Conservation (phyloP, 139 green algal species). For the Coelastrella sp. region DNA sequence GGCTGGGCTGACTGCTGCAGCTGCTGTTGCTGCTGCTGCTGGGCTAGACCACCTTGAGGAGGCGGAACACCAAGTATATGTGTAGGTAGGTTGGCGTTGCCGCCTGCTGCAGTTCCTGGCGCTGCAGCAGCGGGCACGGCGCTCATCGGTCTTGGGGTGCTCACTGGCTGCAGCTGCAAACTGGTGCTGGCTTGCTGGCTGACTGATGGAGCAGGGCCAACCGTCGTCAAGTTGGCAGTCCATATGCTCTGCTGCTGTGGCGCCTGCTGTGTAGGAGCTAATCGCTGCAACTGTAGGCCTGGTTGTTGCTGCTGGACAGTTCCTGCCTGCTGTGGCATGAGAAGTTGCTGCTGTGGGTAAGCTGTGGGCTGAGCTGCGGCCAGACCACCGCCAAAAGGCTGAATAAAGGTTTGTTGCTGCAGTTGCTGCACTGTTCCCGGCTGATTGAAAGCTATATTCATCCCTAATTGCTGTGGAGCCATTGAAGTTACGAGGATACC, state of each 20-base stretch:
- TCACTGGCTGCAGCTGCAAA: not conserved
- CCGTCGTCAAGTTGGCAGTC: not conserved
- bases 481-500: not conserved
- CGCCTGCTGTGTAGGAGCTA: not conserved
- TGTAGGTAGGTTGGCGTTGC: not conserved
- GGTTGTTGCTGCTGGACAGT: conserved; percentile 1
- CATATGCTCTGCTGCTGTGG: not conserved
- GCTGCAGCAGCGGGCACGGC: not conserved
- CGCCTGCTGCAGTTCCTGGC: not conserved
- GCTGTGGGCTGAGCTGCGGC: not conserved
- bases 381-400: not conserved
- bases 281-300: not conserved
- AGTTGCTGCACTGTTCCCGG: not conserved
- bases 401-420: not conserved
- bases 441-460: not conserved
- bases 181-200: not conserved
- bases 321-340: not conserved
- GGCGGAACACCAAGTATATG: not conserved
- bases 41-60: not conserved
- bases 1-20: not conserved
- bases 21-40: not conserved
- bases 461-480: not conserved
- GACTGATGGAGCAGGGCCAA: not conserved
- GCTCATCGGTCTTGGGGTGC: no score
- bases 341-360: not conserved